phyloP scores from a whole-genome alignment of 2,329 filamentous ascomycete genomes.

The Penicillium thymicola region DNA sequence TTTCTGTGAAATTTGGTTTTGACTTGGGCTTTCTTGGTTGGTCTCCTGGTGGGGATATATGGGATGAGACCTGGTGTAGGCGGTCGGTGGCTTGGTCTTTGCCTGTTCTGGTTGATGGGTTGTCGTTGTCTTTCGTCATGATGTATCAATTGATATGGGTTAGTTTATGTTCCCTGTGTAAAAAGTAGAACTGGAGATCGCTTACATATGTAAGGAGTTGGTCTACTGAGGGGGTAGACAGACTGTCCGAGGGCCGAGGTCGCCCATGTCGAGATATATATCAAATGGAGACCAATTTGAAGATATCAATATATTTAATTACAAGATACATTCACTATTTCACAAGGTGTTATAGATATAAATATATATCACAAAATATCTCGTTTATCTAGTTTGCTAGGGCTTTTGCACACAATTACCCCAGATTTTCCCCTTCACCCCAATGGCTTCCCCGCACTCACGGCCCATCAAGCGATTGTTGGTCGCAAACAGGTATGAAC shows the following conservation, averaged over 20 bases:
- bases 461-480: no score
- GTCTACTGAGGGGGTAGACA: slow-evolving; percentile 10
- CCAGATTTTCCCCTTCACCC: no score
- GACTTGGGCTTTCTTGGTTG: slow-evolving; percentile 28
- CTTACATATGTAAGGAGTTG: not conserved
- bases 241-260: slow-evolving; percentile 10
- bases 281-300: no score
- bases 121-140: slow-evolving; percentile 15
- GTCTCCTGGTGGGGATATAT: slow-evolving; percentile 32
- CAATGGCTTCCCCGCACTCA: no score
- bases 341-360: no score
- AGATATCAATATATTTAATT: no score
- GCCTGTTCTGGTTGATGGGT: slow-evolving; percentile 1
- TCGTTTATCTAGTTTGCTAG: no score
- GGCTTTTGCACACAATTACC: no score
- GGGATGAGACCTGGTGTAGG: slow-evolving; percentile 48
- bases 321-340: no score
- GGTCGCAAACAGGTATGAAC: no score
- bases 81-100: slow-evolving; percentile 40
- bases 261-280: not conserved
- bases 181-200: not conserved
- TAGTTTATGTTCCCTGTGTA: not conserved
- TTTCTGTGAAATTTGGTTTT: slow-evolving; percentile 26
- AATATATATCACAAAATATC: no score
- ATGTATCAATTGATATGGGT: not conserved